Evolutionary conservation across 1,284 basidiomycete species (phyloP), one percentile per base, ranked within the genome.

Genomic region (Afroboletus lepidellus): DNA sequence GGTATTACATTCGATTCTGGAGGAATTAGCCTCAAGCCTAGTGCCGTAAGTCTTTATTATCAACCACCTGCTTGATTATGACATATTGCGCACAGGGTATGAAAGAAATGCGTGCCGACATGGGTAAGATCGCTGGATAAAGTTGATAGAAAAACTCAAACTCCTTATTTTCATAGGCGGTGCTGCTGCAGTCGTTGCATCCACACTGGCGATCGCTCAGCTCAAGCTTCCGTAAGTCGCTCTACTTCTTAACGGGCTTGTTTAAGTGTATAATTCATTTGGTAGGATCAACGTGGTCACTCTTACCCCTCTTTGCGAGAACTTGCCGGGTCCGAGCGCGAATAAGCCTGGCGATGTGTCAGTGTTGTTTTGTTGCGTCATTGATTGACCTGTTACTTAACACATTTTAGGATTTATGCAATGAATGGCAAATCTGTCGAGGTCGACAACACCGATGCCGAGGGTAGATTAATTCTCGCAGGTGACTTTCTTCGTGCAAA

Each of bases 351-450:
- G 92, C 38, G 89, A 92, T 60, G 78, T 90, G 87, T 90, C 54
- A 44, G 80, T 67, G 21, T 25, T 41, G 11, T 44, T 46, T 44
- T 13, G 37, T 49, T 41, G 52, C 16, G 3, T 44, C 27, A 15
- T 30, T 9, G 8, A 30, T 39, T 47, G 39, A 41, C 29, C 29
- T 44, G 18, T 27, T 43, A 24, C 39, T 8, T 46, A 20, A 30
- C 32, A 11, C 42, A 3, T 42, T n/a, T 8, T 62, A 91, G 92
- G 48, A 69, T 94, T 56, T 87, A 90, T 59, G 88, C 91, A 7
- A 92, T 92, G 84, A 94, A 93, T 65, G 92, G 92, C 37, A 92
- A 92, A 69, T 85, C 87, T 0, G 80, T 95, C 30, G 90, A 94
- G 67, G 81, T 94, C 34, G 90, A 94, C 72, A 94, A 94, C 72